Percentiles rank a stretch among this genome's conserved stretches.
Evolutionary conservation across 169 alveolate genomes (phyloP).

Genomic region (Toxoplasma gondii): DNA sequence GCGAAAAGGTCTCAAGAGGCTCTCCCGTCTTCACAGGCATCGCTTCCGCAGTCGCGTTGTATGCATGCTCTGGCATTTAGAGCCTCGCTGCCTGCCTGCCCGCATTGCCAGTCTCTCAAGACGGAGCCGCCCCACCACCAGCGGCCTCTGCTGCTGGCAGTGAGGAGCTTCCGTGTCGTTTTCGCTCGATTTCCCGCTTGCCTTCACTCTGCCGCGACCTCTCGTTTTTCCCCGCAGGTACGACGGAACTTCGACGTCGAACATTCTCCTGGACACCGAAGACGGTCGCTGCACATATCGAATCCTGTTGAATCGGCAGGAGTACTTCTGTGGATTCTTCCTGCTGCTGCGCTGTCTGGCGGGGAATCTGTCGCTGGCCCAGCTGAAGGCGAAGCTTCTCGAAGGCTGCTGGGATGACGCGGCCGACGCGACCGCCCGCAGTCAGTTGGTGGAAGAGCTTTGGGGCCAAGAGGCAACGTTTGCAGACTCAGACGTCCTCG

Average conservation of each 20-base stretch:
- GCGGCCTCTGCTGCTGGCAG: too few species aligned
- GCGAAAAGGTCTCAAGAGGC: not conserved
- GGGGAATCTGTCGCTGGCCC: constrained; percentile 59
- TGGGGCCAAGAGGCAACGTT: constrained; percentile 75
- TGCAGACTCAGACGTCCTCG: constrained; percentile 85
- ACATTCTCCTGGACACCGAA: constrained; percentile 75
- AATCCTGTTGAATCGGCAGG: constrained; percentile 74
- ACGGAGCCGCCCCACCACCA: too few species aligned
- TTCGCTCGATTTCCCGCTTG: too few species aligned
- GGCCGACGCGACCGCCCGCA: constrained; percentile 39
- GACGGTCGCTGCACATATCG: constrained; percentile 80
- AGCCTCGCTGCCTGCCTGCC: too few species aligned
- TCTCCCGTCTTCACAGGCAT: not conserved
- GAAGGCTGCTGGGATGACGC: constrained; percentile 73
- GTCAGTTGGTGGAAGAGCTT: constrained; percentile 69
- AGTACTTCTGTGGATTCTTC: constrained; percentile 65
- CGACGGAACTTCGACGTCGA: constrained; percentile 81
- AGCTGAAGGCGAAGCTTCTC: constrained; percentile 74
- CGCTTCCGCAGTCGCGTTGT: not conserved
- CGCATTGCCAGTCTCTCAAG: too few species aligned
- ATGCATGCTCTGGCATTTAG: too few species aligned
- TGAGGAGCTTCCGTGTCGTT: too few species aligned
- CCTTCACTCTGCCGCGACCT: too few species aligned
- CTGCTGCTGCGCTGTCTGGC: constrained; percentile 66
- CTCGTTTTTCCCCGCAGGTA: constrained; percentile 57